phyloP scores from a whole-genome alignment of 2,329 filamentous ascomycete genomes.

The Fusarium falciforme region DNA sequence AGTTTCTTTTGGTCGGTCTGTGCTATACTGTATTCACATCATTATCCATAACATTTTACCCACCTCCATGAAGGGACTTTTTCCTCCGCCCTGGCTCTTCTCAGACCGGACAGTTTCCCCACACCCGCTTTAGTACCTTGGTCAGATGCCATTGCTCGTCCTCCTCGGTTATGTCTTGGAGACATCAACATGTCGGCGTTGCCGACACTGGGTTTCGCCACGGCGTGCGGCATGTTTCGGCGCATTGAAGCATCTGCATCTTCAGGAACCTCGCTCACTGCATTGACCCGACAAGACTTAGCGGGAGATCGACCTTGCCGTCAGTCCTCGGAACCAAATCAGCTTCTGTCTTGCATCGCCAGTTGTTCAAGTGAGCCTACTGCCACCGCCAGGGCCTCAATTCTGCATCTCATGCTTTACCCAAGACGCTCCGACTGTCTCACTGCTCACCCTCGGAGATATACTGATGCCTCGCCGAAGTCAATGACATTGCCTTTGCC shows the following conservation, averaged over 20 bases:
- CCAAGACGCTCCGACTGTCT: not conserved
- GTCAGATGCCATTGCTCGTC: not conserved
- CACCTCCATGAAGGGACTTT: not conserved
- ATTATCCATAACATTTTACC: not conserved
- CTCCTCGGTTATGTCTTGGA: not conserved
- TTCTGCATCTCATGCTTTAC: not conserved
- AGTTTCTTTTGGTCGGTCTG: not conserved
- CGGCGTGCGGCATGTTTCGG: conserved; percentile 1
- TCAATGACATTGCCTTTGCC: not conserved
- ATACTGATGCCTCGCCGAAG: not conserved
- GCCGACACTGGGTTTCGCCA: conserved; percentile 3
- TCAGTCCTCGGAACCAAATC: not conserved
- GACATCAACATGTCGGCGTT: conserved; percentile 13
- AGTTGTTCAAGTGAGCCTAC: not conserved
- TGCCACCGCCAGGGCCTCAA: not conserved
- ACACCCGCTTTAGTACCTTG: not conserved
- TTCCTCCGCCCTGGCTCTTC: not conserved
- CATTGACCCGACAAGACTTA: not conserved
- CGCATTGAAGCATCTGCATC: not conserved
- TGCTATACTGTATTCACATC: not conserved
- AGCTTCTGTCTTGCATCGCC: not conserved
- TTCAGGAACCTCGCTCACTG: not conserved
- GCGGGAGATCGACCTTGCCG: conserved; percentile 7
- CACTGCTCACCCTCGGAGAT: not conserved
- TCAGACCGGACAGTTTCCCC: not conserved